Evolutionary conservation across 1,284 basidiomycete species (phyloP).

Genomic region (Gomphus bonarii): DNA sequence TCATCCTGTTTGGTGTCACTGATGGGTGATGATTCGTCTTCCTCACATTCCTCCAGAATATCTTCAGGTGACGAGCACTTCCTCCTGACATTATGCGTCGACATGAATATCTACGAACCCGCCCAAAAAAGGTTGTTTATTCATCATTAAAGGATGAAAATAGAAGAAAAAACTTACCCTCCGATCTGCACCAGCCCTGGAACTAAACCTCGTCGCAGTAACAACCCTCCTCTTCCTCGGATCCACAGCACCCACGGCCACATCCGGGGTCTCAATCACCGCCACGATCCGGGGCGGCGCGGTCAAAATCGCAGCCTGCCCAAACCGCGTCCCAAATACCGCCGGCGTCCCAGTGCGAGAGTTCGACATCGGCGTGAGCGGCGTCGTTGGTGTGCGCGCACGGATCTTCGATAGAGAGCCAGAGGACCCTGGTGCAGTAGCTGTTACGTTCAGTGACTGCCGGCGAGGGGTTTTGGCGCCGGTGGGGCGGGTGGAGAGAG

Average conservation of each 20-base stretch:
- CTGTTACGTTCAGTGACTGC: slow-evolving; percentile 22
- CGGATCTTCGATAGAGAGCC: neutral
- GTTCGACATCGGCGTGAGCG: slow-evolving; percentile 11
- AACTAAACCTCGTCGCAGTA: slow-evolving; percentile 78
- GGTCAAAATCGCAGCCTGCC: slow-evolving; percentile 61
- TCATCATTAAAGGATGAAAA: neutral
- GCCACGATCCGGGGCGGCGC: slow-evolving; percentile 72
- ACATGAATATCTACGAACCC: slow-evolving; percentile 55
- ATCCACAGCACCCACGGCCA: slow-evolving; percentile 74
- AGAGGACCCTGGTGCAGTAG: slow-evolving; percentile 4
- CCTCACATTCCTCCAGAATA: slow-evolving; percentile 17
- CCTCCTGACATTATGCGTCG: slow-evolving; percentile 38
- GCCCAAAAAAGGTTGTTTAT: neutral
- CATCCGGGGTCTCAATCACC: slow-evolving; percentile 73
- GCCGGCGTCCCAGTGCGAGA: slow-evolving; percentile 13
- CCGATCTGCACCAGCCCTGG: slow-evolving; percentile 66
- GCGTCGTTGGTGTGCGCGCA: slow-evolving; percentile 7
- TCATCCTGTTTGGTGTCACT: slow-evolving; percentile 20
- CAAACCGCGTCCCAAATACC: slow-evolving; percentile 30
- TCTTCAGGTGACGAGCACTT: slow-evolving; percentile 31
- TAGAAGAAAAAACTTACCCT: slow-evolving; percentile 36
- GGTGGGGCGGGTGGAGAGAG: slow-evolving; percentile 35
- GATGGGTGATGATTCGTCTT: slow-evolving; percentile 12
- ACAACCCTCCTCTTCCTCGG: slow-evolving; percentile 72
- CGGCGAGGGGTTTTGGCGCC: slow-evolving; percentile 37